Base-by-base conservation (phyloP, 305 asterid genomes). In the Fraxinus latifolia region DNA sequence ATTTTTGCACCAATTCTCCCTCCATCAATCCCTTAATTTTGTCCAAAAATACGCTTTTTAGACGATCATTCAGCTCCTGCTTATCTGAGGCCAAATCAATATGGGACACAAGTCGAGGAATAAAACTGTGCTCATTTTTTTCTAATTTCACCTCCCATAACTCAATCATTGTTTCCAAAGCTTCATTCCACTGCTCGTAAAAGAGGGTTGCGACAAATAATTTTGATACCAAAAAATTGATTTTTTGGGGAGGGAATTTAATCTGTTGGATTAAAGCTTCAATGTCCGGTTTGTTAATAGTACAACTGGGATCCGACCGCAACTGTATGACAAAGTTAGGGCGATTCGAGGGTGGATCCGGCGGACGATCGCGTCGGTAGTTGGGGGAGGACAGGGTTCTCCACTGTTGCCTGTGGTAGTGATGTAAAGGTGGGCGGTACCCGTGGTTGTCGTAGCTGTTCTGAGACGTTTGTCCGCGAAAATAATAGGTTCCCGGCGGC, bases 181-280 rank as follows among this genome's bases (percentile, higher is more conserved):
- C 89, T 82, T 92, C 91, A 8, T 77, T 86, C 98, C 98, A 95
- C 90, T 91, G 97, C 85, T 86, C 89, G 34, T 91, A 95, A 44
- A 2, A 78, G 7, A 95, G 86, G 4, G 23, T 27, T 6, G 86
- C 93, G 2, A 77, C 29, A 1, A 87, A 9, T 11, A 1, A 17
- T 31, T 83, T 81, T 0, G 73, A 62, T 25, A 60, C 32, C 2
- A 77, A 78, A 31, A 86, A 53, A 74, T 29, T 74, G 15, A 53
- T 36, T 0, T 74, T 82, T 74, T 83, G 82, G 33, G 98, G 98
- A 4, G 39, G 81, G 76, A 76, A 83, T 15, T 85, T 82, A 65
- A 92, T 87, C 7, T 73, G 81, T 67, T 34, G 27, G 32, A 92
- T 50, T 15, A 93, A 37, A 12, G 76, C 77, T 76, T 82, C 83